These are phyloP conservation scores for Penicillium sp. DNA, from an alignment of 2,329 filamentous ascomycete species.

Conservation along the genomic window DNA sequence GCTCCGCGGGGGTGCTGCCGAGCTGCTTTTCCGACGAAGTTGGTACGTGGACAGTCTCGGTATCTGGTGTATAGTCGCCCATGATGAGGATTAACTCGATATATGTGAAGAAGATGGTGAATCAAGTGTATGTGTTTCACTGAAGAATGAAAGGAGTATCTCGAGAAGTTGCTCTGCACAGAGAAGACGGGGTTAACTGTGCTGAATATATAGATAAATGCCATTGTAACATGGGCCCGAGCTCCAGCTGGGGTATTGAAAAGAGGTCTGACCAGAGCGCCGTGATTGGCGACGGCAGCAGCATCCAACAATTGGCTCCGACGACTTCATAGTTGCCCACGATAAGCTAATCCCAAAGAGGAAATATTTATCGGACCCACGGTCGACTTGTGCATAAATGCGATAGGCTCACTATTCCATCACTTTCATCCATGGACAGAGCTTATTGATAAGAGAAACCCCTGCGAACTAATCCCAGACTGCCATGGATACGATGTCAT, in stretches of 20 bases:
- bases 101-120: background rate
- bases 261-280: background rate
- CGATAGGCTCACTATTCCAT: background rate
- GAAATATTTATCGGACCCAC: slow-evolving; percentile 30
- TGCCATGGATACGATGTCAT: too few species aligned
- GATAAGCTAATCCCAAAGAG: slow-evolving; percentile 19
- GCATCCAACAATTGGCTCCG: slow-evolving; percentile 5
- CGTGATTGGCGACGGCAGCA: slow-evolving; percentile 5
- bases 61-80: slow-evolving; percentile 22
- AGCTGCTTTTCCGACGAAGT: background rate
- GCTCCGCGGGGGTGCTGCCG: background rate
- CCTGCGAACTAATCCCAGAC: too few species aligned
- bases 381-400: background rate
- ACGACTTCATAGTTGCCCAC: background rate
- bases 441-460: slow-evolving; percentile 1
- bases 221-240: background rate
- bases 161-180: background rate
- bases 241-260: background rate
- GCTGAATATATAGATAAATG: background rate
- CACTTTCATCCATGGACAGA: background rate
- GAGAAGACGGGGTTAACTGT: background rate
- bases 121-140: background rate
- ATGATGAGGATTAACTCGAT: slow-evolving; percentile 6
- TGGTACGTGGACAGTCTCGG: background rate
- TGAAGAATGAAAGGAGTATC: background rate